These are phyloP conservation scores for Aspergillus coremiiformis DNA, from an alignment of 495 filamentous ascomycete genomes.

Conservation along the genomic window DNA sequence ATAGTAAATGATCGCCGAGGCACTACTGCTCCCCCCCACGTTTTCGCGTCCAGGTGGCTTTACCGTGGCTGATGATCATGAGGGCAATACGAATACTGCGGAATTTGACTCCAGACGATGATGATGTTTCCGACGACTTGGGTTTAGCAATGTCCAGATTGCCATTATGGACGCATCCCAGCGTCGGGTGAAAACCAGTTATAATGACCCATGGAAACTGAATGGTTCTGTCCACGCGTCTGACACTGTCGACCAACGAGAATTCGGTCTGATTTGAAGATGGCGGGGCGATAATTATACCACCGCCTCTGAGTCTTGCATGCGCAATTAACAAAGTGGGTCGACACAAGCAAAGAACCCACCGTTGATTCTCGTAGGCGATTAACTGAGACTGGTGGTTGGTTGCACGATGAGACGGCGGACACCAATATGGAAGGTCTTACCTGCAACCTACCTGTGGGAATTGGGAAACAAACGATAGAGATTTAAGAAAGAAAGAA, in stretches of 20 bases:
- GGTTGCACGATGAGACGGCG: neutral
- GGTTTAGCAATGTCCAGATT: too few relatives aligned
- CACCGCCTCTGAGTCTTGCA: neutral
- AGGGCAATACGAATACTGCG: too few relatives aligned
- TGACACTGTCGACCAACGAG: neutral
- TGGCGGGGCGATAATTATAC: neutral
- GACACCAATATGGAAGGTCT: neutral
- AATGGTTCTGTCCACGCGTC: slow-evolving; percentile 6
- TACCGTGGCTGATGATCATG: too few relatives aligned
- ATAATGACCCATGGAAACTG: neutral
- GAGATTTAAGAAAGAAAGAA: too few relatives aligned
- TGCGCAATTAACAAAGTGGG: neutral
- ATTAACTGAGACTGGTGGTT: neutral
- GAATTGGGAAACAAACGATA: too few relatives aligned
- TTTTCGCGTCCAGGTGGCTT: too few relatives aligned
- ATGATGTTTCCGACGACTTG: too few relatives aligned
- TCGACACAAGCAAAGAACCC: neutral
- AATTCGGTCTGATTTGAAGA: neutral
- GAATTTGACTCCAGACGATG: too few relatives aligned
- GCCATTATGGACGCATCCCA: too few relatives aligned
- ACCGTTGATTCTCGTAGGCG: neutral
- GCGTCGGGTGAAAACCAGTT: neutral
- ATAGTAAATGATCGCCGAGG: too few relatives aligned
- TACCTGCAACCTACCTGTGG: too few relatives aligned
- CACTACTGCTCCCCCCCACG: too few relatives aligned